phyloP scores from a whole-genome alignment of 352 stramenopile species.

The Phytopythium montanum region DNA sequence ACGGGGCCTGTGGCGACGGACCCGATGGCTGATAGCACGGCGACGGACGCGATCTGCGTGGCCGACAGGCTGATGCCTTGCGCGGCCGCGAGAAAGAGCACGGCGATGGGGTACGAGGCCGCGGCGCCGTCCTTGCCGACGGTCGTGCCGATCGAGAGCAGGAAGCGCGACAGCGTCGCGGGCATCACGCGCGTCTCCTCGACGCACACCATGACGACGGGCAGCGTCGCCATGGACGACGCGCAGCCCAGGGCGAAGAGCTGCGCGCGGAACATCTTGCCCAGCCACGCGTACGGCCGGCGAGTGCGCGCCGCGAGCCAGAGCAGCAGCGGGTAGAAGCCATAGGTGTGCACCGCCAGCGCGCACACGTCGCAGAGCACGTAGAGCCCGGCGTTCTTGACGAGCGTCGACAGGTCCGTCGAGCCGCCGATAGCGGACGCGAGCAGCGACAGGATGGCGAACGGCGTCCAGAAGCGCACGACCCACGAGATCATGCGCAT shows the following conservation, averaged over 20 bases:
- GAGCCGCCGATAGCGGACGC: slow-evolving; percentile 44
- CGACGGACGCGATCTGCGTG: slow-evolving; percentile 29
- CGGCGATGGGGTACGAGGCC: slow-evolving; percentile 61
- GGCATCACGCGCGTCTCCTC: slow-evolving; percentile 48
- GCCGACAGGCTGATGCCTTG: slow-evolving; percentile 4
- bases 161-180: slow-evolving; percentile 42
- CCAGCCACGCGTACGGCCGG: slow-evolving; percentile 45
- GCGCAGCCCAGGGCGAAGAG: slow-evolving; percentile 68
- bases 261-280: slow-evolving; percentile 51
- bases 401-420: slow-evolving; percentile 10
- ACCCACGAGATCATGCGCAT: slow-evolving; percentile 41
- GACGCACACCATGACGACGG: slow-evolving; percentile 57
- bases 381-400: slow-evolving; percentile 24
- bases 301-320: slow-evolving; percentile 32
- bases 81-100: slow-evolving; percentile 63
- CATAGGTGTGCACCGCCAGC: slow-evolving; percentile 28
- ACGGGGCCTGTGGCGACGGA: slow-evolving; percentile 64
- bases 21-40: slow-evolving; percentile 45
- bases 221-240: slow-evolving; percentile 71
- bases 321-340: slow-evolving; percentile 44
- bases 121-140: slow-evolving; percentile 64
- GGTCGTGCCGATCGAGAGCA: slow-evolving; percentile 55
- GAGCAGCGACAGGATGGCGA: slow-evolving; percentile 66
- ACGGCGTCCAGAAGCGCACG: slow-evolving; percentile 35
- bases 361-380: slow-evolving; percentile 38